A percentile compares a stretch with the other conserved stretches of the same genome.
phyloP scores from a whole-genome alignment of 257 asterid genomes.

The Rhazya stricta region DNA sequence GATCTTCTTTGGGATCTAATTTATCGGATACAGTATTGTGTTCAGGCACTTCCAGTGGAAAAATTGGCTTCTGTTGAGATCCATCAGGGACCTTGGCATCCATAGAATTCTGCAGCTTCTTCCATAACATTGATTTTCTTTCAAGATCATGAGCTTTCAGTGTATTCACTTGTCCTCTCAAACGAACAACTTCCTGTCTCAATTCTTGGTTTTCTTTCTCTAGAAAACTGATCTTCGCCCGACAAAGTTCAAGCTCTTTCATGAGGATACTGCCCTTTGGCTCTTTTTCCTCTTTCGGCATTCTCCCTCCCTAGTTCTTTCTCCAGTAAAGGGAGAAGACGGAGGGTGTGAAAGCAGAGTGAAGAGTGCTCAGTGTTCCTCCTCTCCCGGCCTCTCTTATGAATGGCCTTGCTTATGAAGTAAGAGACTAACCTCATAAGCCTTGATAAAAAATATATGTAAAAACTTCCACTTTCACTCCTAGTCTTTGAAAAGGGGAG shows the following conservation, averaged over 20 bases:
- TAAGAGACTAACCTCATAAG: conserved; percentile 5
- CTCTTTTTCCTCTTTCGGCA: conserved; percentile 19
- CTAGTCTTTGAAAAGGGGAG: neutral
- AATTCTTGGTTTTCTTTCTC: conserved; percentile 35
- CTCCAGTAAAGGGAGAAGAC: neutral
- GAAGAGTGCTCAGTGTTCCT: neutral
- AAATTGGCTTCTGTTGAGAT: conserved; percentile 18
- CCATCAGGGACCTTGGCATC: conserved; percentile 18
- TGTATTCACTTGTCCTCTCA: conserved; percentile 24
- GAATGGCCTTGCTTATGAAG: conserved; percentile 21
- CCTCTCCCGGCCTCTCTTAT: neutral
- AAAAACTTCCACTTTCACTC: neutral
- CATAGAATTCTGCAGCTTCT: conserved; percentile 29
- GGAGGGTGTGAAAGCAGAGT: neutral
- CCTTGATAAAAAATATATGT: neutral
- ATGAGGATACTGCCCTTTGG: conserved; percentile 10
- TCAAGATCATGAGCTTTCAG: conserved; percentile 29
- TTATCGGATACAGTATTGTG: neutral
- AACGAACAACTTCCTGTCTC: conserved; percentile 25
- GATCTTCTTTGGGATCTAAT: conserved; percentile 13
- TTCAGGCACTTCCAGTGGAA: conserved; percentile 11
- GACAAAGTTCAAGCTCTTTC: conserved; percentile 26
- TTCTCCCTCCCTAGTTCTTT: neutral
- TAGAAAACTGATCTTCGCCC: conserved; percentile 18
- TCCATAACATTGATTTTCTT: conserved; percentile 30